These are phyloP conservation scores for Byssoonygena ceratinophila DNA, from an alignment of 2,329 filamentous ascomycete species.

Conservation along the genomic window DNA sequence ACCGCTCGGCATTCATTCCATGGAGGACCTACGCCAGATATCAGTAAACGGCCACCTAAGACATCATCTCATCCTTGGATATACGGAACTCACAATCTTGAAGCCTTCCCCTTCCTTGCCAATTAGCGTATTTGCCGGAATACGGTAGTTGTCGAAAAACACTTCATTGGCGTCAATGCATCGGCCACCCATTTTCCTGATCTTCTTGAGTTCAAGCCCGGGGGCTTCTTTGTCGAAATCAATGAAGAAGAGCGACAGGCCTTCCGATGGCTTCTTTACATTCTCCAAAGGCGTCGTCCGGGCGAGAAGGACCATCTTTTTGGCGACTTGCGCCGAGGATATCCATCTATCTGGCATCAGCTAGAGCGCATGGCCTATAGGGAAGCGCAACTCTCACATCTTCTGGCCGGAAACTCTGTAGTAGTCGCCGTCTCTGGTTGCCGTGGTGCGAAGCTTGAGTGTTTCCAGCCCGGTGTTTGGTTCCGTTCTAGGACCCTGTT, in stretches of 20 bases:
- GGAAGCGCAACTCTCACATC: slow-evolving; percentile 37
- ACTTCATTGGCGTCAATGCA: slow-evolving; percentile 79
- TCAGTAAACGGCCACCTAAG: not conserved
- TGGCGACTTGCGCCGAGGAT: slow-evolving; percentile 69
- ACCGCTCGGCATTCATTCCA: slow-evolving; percentile 70
- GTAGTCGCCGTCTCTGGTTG: slow-evolving; percentile 48
- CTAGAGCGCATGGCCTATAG: not conserved
- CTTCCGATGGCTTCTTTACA: slow-evolving; percentile 59
- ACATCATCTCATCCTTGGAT: not conserved
- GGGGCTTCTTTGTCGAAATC: slow-evolving; percentile 54
- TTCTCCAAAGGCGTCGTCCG: slow-evolving; percentile 61
- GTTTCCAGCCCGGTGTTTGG: slow-evolving; percentile 73
- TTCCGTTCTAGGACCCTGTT: slow-evolving; percentile 46
- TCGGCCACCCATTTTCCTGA: slow-evolving; percentile 76
- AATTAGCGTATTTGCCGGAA: slow-evolving; percentile 55
- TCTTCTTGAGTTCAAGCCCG: slow-evolving; percentile 56
- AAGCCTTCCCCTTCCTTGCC: slow-evolving; percentile 67
- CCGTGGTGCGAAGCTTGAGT: slow-evolving; percentile 56
- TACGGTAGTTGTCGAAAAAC: slow-evolving; percentile 69
- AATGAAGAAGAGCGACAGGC: slow-evolving; percentile 70
- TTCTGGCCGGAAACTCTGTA: slow-evolving; percentile 69
- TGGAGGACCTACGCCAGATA: slow-evolving; percentile 46
- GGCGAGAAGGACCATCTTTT: slow-evolving; percentile 72
- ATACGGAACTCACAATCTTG: slow-evolving; percentile 44
- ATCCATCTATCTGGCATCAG: slow-evolving; percentile 51